Base-by-base conservation (phyloP, 352 stramenopile genomes). In the Phytopythium cucurbitacearum region DNA sequence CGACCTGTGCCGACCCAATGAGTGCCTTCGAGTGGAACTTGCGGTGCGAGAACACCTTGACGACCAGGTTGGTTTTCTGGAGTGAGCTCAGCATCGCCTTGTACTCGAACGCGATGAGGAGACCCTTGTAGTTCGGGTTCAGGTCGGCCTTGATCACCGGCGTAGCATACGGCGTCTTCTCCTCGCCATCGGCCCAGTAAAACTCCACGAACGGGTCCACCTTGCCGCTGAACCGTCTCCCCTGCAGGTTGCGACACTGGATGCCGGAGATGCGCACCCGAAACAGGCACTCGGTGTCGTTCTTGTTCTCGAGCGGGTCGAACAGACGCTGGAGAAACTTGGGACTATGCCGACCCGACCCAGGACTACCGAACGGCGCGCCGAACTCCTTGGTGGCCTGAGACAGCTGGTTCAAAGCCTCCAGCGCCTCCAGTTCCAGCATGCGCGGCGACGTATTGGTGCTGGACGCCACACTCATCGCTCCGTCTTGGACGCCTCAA, bases 161-260 rank as follows among this genome's bases (percentile, higher is more conserved):
- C 33, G 85, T 95, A 13, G 69, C 65, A 61, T 91, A 95, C 41
- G 84, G 83, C 6, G 74, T 60, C 15, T 70, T 73, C 57, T 87
- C 76, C 3, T 87, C 70, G 3, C 71, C 62, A 51, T 90, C 80
- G 52, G 91, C 85, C 85, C 85, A 95, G 51, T 82, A 88, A 57
- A 95, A 94, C 60, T 94, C 85, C 33, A 95, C 85, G 59, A 89
- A 95, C 12, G 85, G 83, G 64, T 94, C 84, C 51, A 75, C 88
- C 61, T 94, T 94, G 57, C 83, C 80, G 58, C 80, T 88, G 44
- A 95, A 80, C 48, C 85, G 72, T 41, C 83, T 73, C 13, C 75
- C 77, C 53, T 91, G 79, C 11, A 95, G 61, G 62, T 95, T 95
- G 33, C 85, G 82, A 53, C 85, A 95, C 66, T 95, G 85, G 52